Conservation (phyloP, 371 early-diverging fungal species). For the Saksenaea vasiformis region DNA sequence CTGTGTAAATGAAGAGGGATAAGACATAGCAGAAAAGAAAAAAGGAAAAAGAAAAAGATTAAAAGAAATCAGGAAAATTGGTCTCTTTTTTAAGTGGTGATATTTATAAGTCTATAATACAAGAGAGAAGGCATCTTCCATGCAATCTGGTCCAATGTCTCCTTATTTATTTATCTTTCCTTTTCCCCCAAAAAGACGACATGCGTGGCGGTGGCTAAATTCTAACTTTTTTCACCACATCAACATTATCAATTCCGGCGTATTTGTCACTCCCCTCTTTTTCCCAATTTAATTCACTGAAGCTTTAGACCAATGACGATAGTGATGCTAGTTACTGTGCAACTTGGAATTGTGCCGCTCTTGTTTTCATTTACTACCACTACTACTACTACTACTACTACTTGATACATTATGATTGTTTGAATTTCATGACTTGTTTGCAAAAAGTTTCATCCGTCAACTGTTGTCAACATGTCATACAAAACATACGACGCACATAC, state of each 20-base stretch:
- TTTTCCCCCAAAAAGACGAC: background rate
- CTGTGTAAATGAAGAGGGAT: constrained; percentile 5
- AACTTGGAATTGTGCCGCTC: too few species aligned
- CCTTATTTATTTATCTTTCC: background rate
- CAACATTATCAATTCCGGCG: background rate
- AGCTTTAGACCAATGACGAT: background rate
- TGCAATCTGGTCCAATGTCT: constrained; percentile 1
- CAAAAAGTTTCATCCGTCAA: background rate
- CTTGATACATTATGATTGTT: too few species aligned
- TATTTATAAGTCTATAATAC: background rate
- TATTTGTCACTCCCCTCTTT: background rate
- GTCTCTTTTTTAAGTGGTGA: background rate
- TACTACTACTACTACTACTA: too few species aligned
- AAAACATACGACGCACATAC: background rate
- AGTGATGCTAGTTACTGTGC: too few species aligned
- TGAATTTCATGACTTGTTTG: too few species aligned
- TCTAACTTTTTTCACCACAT: background rate
- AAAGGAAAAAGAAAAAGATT: constrained; percentile 4
- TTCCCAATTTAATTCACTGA: background rate
- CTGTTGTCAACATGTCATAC: background rate
- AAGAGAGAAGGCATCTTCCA: background rate
- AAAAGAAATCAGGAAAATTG: background rate
- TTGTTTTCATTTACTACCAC: too few species aligned
- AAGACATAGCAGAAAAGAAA: background rate
- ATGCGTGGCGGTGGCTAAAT: background rate